phyloP scores from a whole-genome alignment of 2,329 filamentous ascomycete genomes.

The Falciphora oryzae region DNA sequence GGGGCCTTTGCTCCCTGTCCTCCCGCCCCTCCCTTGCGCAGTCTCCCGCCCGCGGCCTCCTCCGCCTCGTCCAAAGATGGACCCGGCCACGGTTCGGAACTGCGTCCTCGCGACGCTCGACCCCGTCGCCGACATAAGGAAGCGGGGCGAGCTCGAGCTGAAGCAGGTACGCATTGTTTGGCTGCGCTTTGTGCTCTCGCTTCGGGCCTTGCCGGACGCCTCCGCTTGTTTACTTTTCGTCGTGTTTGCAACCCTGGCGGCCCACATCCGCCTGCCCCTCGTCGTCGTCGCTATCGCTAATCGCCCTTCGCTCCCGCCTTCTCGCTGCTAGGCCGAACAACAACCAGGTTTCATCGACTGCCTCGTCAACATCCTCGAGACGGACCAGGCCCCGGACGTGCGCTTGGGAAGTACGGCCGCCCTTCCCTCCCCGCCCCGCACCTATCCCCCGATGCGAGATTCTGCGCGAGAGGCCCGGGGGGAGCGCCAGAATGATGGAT shows the following conservation, averaged over 20 bases:
- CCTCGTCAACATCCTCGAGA: conserved; percentile 82
- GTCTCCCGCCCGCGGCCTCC: conserved; percentile 10
- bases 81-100: conserved; percentile 67
- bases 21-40: background rate
- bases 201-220: conserved; percentile 5
- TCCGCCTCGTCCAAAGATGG: conserved; percentile 49
- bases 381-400: conserved; percentile 78
- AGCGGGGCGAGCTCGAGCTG: conserved; percentile 72
- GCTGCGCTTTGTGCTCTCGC: background rate
- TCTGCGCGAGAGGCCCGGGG: background rate
- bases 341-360: conserved; percentile 86
- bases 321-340: conserved; percentile 67
- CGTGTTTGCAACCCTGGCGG: background rate
- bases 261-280: background rate
- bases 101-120: conserved; percentile 73
- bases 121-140: conserved; percentile 66
- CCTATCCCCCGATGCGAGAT: background rate
- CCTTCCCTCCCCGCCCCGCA: conserved; percentile 16
- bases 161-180: conserved; percentile 58
- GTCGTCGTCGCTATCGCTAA: background rate
- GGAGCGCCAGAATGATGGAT: background rate
- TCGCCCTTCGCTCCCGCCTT: conserved; percentile 11
- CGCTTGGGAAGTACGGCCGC: conserved; percentile 73
- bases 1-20: too few relatives aligned
- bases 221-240: conserved; percentile 9